These are phyloP conservation scores for Sideroxylon spinosum DNA, from an alignment of 179 eudicot genomes.

Conservation along the genomic window DNA sequence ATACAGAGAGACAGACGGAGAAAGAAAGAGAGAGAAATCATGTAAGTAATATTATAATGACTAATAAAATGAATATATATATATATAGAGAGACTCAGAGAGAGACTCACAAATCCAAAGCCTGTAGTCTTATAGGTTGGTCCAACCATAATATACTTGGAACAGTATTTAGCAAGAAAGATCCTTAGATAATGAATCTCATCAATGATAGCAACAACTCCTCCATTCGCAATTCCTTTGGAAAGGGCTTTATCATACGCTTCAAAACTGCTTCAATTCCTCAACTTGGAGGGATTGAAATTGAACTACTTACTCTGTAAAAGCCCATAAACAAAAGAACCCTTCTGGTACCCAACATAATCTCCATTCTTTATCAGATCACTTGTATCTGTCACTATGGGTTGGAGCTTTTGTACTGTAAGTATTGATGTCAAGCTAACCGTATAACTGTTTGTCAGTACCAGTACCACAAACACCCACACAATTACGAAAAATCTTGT, in stretches of 20 bases:
- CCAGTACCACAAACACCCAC: neutral
- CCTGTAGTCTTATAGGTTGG: slow-evolving; percentile 47
- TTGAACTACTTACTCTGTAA: slow-evolving; percentile 19
- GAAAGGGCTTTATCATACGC: slow-evolving; percentile 46
- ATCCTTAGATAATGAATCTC: slow-evolving; percentile 59
- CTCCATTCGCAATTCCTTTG: slow-evolving; percentile 46
- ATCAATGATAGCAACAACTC: slow-evolving; percentile 51
- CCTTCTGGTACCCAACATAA: slow-evolving; percentile 8
- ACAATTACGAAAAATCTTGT: neutral
- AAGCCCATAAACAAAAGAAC: slow-evolving; percentile 44
- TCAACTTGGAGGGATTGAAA: slow-evolving; percentile 25
- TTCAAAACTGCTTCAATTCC: slow-evolving; percentile 21
- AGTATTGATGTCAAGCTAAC: slow-evolving; percentile 32
- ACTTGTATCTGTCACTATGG: neutral
- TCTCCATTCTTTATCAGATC: neutral
- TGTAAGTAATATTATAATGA: too few relatives aligned
- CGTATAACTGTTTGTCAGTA: slow-evolving; percentile 29
- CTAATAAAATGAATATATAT: too few relatives aligned
- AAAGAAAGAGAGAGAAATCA: too few relatives aligned
- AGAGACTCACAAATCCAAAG: slow-evolving; percentile 60
- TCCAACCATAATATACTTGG: slow-evolving; percentile 44
- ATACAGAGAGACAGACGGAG: too few relatives aligned
- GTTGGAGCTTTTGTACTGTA: slow-evolving; percentile 28
- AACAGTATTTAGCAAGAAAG: slow-evolving; percentile 39
- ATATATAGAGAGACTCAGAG: too few relatives aligned